These are phyloP conservation scores for Blattamonas nauphoetae DNA, from an alignment of 78 protist genomes.

Conservation along the genomic window DNA sequence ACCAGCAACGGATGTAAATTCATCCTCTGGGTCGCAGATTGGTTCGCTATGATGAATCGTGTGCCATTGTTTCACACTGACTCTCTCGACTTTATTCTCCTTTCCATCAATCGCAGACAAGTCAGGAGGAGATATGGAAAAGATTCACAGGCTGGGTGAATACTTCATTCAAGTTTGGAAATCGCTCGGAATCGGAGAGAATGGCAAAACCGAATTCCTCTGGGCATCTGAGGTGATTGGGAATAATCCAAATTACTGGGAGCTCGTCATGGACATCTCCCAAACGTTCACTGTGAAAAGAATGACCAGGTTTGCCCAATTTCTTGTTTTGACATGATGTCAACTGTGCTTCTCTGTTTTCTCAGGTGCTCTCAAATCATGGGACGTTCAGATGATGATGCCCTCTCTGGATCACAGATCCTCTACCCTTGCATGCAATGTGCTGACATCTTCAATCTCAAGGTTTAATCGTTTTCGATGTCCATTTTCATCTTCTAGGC, in stretches of 20 bases:
- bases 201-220: slow-evolving; percentile 11
- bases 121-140: slow-evolving; percentile 37
- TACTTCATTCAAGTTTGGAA: slow-evolving; percentile 45
- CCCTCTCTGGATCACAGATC: slow-evolving; percentile 40
- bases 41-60: slow-evolving; percentile 43
- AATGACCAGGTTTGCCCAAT: background rate
- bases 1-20: slow-evolving; percentile 18
- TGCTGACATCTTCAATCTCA: slow-evolving; percentile 38
- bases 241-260: slow-evolving; percentile 23
- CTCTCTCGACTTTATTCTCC: background rate
- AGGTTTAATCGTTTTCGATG: background rate
- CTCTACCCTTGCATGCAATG: slow-evolving; percentile 52
- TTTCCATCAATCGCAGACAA: slow-evolving; percentile 16
- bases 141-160: slow-evolving; percentile 22
- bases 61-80: background rate
- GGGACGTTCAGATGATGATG: slow-evolving; percentile 26
- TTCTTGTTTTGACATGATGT: too few relatives aligned
- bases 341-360: too few relatives aligned
- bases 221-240: slow-evolving; percentile 34
- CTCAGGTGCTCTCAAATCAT: slow-evolving; percentile 29
- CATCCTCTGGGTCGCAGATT: slow-evolving; percentile 43
- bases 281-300: background rate
- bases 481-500: background rate
- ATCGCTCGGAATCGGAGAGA: slow-evolving; percentile 17
- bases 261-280: slow-evolving; percentile 30